Evolutionary conservation across 768 basidiomycete genomes (phyloP).

Genomic region (Amanita exitialis): DNA sequence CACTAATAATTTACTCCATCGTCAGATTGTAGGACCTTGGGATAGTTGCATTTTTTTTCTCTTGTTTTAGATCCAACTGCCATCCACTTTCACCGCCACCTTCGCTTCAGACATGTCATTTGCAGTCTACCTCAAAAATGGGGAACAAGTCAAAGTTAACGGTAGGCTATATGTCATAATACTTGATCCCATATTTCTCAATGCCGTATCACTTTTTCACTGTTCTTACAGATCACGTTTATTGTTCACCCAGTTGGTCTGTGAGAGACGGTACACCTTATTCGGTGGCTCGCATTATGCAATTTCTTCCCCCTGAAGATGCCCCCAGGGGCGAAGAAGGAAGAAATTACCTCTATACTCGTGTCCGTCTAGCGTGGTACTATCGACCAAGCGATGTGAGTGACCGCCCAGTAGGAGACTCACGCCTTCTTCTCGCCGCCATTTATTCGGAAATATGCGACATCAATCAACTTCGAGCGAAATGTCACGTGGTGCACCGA

Average conservation of each 20-base stretch:
- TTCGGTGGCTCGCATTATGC: constrained; percentile 93
- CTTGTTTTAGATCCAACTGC: constrained; percentile 14
- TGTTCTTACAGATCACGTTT: constrained; percentile 74
- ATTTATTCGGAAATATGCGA: constrained; percentile 97
- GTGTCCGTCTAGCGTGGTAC: constrained; percentile 91
- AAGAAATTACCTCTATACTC: constrained; percentile 62
- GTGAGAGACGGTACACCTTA: constrained; percentile 92
- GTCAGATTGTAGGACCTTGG: constrained; percentile 13
- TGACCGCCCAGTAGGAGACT: constrained; percentile 84
- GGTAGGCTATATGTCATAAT: constrained; percentile 39
- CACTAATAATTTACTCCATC: constrained; percentile 15
- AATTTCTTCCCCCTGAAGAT: constrained; percentile 80
- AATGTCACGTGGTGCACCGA: constrained; percentile 89
- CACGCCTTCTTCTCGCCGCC: constrained; percentile 85
- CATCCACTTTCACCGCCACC: constrained; percentile 9
- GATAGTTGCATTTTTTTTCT: constrained; percentile 19
- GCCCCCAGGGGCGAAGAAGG: constrained; percentile 54
- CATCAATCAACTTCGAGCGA: constrained; percentile 84
- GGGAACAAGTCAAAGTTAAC: constrained; percentile 79
- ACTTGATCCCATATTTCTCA: constrained; percentile 7
- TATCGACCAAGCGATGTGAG: constrained; percentile 95
- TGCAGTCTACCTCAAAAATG: constrained; percentile 66
- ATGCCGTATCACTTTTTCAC: constrained; percentile 25
- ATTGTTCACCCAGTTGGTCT: constrained; percentile 90
- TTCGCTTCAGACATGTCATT: constrained; percentile 24